Evolutionary conservation across 495 filamentous ascomycete genomes (phyloP).

Genomic region (Immersiella caudata): DNA sequence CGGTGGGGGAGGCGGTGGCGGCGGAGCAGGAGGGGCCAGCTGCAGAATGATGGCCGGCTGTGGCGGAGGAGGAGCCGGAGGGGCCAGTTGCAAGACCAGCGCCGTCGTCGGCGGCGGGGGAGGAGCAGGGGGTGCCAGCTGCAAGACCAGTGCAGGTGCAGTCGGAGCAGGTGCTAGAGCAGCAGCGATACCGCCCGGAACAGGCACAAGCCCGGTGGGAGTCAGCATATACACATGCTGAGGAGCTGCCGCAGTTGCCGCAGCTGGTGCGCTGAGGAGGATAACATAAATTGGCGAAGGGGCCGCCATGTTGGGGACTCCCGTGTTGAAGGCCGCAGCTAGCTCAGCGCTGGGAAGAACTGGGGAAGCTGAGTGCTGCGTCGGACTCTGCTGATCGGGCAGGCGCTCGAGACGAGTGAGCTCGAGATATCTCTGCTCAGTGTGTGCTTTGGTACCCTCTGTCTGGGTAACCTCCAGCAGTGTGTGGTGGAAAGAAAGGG

Average conservation of each 20-base stretch:
- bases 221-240: not conserved
- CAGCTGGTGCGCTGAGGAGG: not conserved
- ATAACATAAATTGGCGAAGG: not conserved
- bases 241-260: not conserved
- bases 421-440: not conserved
- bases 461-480: not conserved
- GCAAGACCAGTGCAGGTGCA: not conserved
- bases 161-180: not conserved
- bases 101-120: constrained; percentile 9
- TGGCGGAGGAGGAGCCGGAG: constrained; percentile 16
- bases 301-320: not conserved
- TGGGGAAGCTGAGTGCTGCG: not conserved
- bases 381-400: not conserved
- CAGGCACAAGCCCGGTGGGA: not conserved
- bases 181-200: not conserved
- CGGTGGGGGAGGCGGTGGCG: constrained; percentile 12
- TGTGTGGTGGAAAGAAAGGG: not conserved
- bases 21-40: constrained; percentile 11
- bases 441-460: not conserved
- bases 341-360: not conserved
- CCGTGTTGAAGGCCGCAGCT: not conserved
- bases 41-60: constrained; percentile 1
- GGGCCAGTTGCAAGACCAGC: not conserved
- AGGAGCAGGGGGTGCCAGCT: constrained; percentile 14
- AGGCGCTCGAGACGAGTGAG: not conserved